Evolutionary conservation across 2,329 filamentous ascomycete genomes (phyloP).

Genomic region (Anthostomella pinea): DNA sequence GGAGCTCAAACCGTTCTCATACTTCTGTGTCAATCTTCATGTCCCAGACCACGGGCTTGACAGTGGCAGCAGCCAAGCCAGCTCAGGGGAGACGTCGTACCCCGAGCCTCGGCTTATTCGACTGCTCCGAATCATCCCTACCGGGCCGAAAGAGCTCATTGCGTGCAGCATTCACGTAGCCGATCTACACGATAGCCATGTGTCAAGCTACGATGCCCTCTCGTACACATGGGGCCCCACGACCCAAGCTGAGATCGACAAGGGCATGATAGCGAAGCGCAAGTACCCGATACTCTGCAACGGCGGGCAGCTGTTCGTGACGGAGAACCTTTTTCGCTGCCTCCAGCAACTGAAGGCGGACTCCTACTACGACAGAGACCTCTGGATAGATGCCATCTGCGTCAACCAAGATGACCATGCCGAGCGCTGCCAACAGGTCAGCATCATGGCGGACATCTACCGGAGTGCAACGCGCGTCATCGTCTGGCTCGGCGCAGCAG

Average conservation of each 20-base stretch:
- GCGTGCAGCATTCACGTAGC: slow-evolving; percentile 11
- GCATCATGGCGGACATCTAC: slow-evolving; percentile 11
- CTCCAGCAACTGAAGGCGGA: slow-evolving; percentile 15
- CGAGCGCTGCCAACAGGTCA: slow-evolving; percentile 8
- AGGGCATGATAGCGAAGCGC: slow-evolving; percentile 5
- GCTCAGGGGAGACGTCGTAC: neutral
- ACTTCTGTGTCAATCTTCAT: slow-evolving; percentile 11
- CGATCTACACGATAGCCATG: slow-evolving; percentile 5
- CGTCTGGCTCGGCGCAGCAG: slow-evolving; percentile 3
- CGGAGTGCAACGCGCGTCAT: neutral
- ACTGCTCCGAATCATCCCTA: slow-evolving; percentile 14
- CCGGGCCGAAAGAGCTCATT: slow-evolving; percentile 7
- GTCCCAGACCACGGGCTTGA: neutral
- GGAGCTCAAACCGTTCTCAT: slow-evolving; percentile 7
- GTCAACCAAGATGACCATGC: slow-evolving; percentile 7
- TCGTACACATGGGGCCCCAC: slow-evolving; percentile 21
- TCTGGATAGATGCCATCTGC: slow-evolving; percentile 16
- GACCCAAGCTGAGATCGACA: slow-evolving; percentile 7
- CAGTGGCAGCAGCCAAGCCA: neutral
- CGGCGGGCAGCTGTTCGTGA: slow-evolving; percentile 5
- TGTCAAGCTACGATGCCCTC: slow-evolving; percentile 15
- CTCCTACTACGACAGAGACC: slow-evolving; percentile 2
- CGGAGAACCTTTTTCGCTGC: slow-evolving; percentile 17
- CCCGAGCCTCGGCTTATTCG: slow-evolving; percentile 8
- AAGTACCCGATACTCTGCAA: slow-evolving; percentile 13